Percentiles rank a stretch among this genome's conserved stretches.
Evolutionary conservation across 768 basidiomycete species (phyloP).

Genomic region (Collybia sordida): DNA sequence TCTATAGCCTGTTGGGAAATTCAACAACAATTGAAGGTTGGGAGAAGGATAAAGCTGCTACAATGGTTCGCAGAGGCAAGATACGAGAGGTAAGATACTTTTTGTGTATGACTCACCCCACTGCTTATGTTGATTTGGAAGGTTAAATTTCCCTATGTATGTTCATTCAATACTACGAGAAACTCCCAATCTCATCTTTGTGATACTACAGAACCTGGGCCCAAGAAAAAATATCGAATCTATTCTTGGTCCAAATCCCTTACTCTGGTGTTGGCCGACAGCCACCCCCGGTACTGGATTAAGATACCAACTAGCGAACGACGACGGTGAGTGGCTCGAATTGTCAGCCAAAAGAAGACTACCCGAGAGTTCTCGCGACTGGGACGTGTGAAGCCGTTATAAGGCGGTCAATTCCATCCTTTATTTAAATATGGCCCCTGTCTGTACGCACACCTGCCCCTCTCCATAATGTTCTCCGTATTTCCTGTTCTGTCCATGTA

Average conservation of each 20-base stretch:
- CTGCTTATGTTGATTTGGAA: slow-evolving; percentile 22
- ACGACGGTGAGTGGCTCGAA: slow-evolving; percentile 73
- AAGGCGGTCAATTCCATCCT: no score
- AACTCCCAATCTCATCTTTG: background rate
- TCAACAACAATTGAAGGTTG: slow-evolving; percentile 96
- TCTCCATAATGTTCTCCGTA: no score
- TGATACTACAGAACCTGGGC: slow-evolving; percentile 71
- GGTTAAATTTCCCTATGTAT: slow-evolving; percentile 92
- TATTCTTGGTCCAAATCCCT: slow-evolving; percentile 71
- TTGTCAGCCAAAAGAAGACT: slow-evolving; percentile 25
- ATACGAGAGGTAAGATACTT: slow-evolving; percentile 62
- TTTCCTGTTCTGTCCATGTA: background rate
- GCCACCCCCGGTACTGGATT: slow-evolving; percentile 69
- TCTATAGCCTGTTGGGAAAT: slow-evolving; percentile 74
- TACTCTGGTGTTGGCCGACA: slow-evolving; percentile 86
- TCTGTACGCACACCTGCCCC: slow-evolving; percentile 15
- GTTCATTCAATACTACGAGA: slow-evolving; percentile 17
- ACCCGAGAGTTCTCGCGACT: slow-evolving; percentile 16
- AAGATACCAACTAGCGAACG: slow-evolving; percentile 68
- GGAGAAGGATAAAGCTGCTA: slow-evolving; percentile 96
- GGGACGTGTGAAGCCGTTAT: slow-evolving; percentile 13
- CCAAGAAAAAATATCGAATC: slow-evolving; percentile 68
- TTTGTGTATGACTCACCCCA: background rate
- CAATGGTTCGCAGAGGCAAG: slow-evolving; percentile 80
- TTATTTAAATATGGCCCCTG: background rate